Conservation (phyloP, 1,284 basidiomycete genomes). For the Cutaneotrichosporon spelunceum region DNA sequence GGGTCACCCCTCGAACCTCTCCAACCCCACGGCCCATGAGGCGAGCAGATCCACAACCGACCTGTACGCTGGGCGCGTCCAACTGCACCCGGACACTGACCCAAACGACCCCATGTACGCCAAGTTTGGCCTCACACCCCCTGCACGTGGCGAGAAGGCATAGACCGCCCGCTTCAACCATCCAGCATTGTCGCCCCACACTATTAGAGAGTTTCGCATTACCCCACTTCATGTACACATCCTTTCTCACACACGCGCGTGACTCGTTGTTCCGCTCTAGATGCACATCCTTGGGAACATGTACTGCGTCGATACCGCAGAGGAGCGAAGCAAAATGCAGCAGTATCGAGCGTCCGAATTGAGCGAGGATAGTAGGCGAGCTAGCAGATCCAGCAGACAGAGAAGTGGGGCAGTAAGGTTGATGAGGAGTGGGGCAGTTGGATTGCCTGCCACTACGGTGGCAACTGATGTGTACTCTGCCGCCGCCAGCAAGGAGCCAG, state of each 20-base stretch:
- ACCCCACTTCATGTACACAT: background rate
- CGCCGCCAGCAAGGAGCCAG: too few relatives aligned
- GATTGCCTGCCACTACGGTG: too few relatives aligned
- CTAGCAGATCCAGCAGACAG: background rate
- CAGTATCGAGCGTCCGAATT: background rate
- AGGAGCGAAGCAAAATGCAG: background rate
- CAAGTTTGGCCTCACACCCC: constrained; percentile 37
- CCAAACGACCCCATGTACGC: constrained; percentile 48
- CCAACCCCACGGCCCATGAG: constrained; percentile 42
- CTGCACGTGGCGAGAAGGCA: constrained; percentile 8
- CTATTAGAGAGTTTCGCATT: background rate
- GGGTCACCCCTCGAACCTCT: constrained; percentile 26
- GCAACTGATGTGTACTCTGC: too few relatives aligned
- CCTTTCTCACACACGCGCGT: background rate
- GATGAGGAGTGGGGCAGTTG: too few relatives aligned
- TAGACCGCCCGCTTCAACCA: background rate
- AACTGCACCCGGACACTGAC: constrained; percentile 79
- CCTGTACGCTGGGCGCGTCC: constrained; percentile 63
- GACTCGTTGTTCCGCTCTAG: constrained; percentile 1
- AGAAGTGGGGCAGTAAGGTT: too few relatives aligned
- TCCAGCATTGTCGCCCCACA: background rate
- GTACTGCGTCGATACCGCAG: background rate
- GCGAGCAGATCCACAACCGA: constrained; percentile 40
- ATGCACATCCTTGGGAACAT: constrained; percentile 1
- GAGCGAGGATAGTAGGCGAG: background rate